phyloP scores from a whole-genome alignment of 768 basidiomycete genomes.

The Tubosaeta sp. region DNA sequence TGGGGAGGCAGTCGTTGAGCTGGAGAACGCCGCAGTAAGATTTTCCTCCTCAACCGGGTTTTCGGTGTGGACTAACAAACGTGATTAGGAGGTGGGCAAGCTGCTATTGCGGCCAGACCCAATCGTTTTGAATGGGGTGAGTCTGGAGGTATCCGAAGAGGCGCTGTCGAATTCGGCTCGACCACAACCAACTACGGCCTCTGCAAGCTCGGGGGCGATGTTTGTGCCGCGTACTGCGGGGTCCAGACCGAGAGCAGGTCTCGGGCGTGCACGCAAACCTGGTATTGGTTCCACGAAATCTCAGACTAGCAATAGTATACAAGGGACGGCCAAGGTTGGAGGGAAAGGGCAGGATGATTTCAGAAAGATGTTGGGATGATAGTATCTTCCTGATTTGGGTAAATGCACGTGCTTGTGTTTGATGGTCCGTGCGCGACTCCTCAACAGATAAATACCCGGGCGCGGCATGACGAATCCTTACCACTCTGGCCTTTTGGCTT shows the following conservation, averaged over 20 bases:
- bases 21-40: constrained; percentile 62
- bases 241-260: constrained; percentile 67
- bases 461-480: constrained; percentile 21
- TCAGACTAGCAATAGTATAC: constrained; percentile 12
- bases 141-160: constrained; percentile 59
- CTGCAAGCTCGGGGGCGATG: constrained; percentile 41
- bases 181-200: constrained; percentile 29
- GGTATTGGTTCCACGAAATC: constrained; percentile 19
- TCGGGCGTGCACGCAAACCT: constrained; percentile 53
- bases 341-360: constrained; percentile 71
- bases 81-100: constrained; percentile 73
- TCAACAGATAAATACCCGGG: not conserved
- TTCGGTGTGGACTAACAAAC: not conserved
- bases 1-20: constrained; percentile 60
- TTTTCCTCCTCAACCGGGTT: not conserved
- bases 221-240: constrained; percentile 66
- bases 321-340: constrained; percentile 9
- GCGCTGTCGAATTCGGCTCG: constrained; percentile 30
- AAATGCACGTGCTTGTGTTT: not conserved
- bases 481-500: constrained; percentile 58
- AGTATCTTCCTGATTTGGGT: not conserved
- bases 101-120: constrained; percentile 69
- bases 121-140: constrained; percentile 61
- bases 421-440: constrained; percentile 1
- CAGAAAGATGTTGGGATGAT: constrained; percentile 62